phyloP scores from a whole-genome alignment of 768 basidiomycete genomes.

The Rhizopogon rudus region DNA sequence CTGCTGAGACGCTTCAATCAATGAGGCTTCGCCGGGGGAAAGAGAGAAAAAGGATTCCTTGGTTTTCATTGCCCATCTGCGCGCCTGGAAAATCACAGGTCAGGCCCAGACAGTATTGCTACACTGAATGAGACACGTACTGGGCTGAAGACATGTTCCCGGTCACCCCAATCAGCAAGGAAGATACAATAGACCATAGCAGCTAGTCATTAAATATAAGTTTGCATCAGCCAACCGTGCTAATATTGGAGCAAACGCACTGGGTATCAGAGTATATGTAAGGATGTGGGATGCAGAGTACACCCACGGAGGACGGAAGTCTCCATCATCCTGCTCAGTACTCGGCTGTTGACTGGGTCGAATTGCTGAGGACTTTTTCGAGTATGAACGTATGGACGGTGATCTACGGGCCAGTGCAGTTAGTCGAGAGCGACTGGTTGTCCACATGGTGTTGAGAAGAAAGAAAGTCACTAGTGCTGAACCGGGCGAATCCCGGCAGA shows the following conservation, averaged over 20 bases:
- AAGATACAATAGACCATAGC: constrained; percentile 54
- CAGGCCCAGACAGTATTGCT: background rate
- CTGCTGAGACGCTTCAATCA: constrained; percentile 8
- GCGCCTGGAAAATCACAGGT: constrained; percentile 31
- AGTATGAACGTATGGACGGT: background rate
- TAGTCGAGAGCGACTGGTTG: background rate
- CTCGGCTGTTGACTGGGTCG: background rate
- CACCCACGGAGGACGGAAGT: constrained; percentile 60
- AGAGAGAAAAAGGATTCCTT: constrained; percentile 53
- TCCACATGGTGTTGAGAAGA: background rate
- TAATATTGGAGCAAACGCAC: constrained; percentile 27
- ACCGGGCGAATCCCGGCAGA: too few relatives aligned
- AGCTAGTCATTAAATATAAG: constrained; percentile 28
- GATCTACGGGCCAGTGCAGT: background rate
- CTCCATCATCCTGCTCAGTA: constrained; percentile 21
- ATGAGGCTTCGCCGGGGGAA: constrained; percentile 46
- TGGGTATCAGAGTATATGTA: constrained; percentile 51
- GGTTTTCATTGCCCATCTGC: constrained; percentile 51
- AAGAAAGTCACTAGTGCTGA: background rate
- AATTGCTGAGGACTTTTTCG: background rate
- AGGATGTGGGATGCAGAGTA: constrained; percentile 47
- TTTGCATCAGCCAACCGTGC: background rate
- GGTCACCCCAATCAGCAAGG: constrained; percentile 63
- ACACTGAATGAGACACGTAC: constrained; percentile 33
- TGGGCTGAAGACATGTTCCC: constrained; percentile 66